Base-by-base conservation (phyloP, 2,329 filamentous ascomycete species). In the Penicillium sp. region DNA sequence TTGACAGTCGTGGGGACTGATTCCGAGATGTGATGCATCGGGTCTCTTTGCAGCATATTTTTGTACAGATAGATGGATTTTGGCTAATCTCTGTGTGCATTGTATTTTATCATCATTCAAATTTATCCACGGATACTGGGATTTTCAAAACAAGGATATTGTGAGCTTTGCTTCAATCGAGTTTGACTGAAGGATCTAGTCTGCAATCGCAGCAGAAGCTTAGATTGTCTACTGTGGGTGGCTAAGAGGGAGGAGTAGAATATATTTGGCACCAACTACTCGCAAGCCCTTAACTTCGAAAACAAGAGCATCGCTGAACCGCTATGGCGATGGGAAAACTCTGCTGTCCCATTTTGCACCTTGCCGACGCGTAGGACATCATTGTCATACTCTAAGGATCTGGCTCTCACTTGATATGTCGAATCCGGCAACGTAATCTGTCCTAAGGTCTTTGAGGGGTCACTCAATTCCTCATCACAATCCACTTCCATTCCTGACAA, bases 41-140 rank as follows among this genome's bases (percentile, higher is more conserved):
- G 42, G 45, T 48, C 16, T 52, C 42, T 53, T 55, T 54, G 55
- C 52, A 58, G 58, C 53, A 61, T 60, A 6, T 51, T 58, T 53
- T 57, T 69, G 66, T 69, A 69, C 66, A 67, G 65, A 68, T 69
- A 69, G 63, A 65, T 62, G 59, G 59, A 57, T 60, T 56, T 61
- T 56, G 53, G 54, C 54, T 59, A 55, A 56, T 60, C 57, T 58
- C 56, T 54, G 53, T 53, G 65, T 66, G 65, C 64, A 62, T 62
- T 66, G 65, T 69, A 68, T 65, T 65, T 51, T 68, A 66, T 67
- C 62, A 53, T 52, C 42, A 44, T 33, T 47, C 39, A 41, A 45
- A 29, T 45, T 43, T 39, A 42, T 48, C 38, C 50, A 33, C 28
- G 44, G 42, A 43, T 33, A 45, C 26, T 47, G 53, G 23, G 38